Evolutionary conservation across 768 basidiomycete species (phyloP), one percentile per base, ranked within the genome.

Genomic region (Butyriboletus loyo): DNA sequence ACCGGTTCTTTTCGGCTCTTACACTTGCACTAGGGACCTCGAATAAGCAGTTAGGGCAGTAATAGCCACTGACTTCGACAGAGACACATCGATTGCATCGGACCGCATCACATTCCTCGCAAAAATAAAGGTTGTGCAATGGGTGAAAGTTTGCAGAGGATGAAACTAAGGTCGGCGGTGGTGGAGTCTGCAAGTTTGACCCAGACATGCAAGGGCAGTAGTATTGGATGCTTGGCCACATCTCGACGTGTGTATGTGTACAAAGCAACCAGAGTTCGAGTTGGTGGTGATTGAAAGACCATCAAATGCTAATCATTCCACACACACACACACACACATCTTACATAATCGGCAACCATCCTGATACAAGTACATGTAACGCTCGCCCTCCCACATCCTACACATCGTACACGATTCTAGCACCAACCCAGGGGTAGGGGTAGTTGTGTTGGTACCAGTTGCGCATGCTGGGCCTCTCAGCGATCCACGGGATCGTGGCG

Each of bases 11-110:
- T 72, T 99, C 97, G 13, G 90, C 93, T 49, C 97, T 80, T n/a
- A 99, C 97, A 62, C 93, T 97, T 3, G 97, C 97, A 66, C 88
- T 93, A 1, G 97, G 96, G 11, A 99, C 97, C 67, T 99, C 97
- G 69, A 98, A 99, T 17, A 98, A 77, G 69, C 97, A 99, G 68
- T 96, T 95, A 30, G 97, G 97, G 67, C 97, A 99, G 70, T 92
- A 98, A 69, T 98, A 99, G 38, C 91, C 92, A 66, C 92, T 90
- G 67, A 98, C 89, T 81, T 99, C 97, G 39, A 92, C 77, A 8
- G 86, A 80, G 2, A 96, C 92, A 62, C 97, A 99, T 57, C 86
- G 81, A 67, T 97, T 90, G 66, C 97, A 99, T 51, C 94, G 78
- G 39, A 99, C 82, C 2, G 90, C 87, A 70, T 98, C 96, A 70